These are phyloP conservation scores for Discostella pseudostelligera DNA, from an alignment of 108 stramenopile species.

Conservation along the genomic window DNA sequence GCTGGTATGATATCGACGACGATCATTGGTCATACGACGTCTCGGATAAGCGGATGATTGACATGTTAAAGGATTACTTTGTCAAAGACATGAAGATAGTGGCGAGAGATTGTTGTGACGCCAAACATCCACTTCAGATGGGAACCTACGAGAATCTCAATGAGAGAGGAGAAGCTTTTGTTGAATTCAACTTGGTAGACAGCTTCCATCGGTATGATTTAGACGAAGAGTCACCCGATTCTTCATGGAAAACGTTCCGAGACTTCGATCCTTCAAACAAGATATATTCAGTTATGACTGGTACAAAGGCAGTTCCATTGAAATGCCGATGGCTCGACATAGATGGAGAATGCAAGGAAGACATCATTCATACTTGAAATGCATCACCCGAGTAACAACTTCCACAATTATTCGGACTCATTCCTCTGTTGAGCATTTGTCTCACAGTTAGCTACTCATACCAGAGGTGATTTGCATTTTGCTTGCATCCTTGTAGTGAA, in stretches of 20 bases:
- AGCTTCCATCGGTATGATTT: neutral
- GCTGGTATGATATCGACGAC: neutral
- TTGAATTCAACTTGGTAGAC: neutral
- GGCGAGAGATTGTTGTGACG: slow-evolving; percentile 10
- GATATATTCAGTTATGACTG: slow-evolving; percentile 10
- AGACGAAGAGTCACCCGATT: neutral
- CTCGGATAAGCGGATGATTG: neutral
- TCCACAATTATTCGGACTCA: too few species aligned
- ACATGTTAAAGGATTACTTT: neutral
- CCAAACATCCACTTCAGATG: slow-evolving; percentile 26
- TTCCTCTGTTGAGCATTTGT: too few species aligned
- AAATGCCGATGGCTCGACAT: slow-evolving; percentile 15
- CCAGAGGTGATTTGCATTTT: too few species aligned
- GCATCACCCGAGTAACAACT: too few species aligned
- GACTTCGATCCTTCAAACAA: slow-evolving; percentile 5
- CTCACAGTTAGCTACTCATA: too few species aligned
- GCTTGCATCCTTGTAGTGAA: too few species aligned
- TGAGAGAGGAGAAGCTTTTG: slow-evolving; percentile 9
- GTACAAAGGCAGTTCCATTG: slow-evolving; percentile 5
- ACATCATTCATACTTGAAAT: neutral
- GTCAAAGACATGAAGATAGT: neutral
- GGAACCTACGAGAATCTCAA: slow-evolving; percentile 9
- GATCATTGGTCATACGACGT: slow-evolving; percentile 21
- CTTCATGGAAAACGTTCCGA: slow-evolving; percentile 26
- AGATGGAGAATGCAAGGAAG: slow-evolving; percentile 3